phyloP scores from a whole-genome alignment of 495 filamentous ascomycete species.

The Talaromyces ruber region DNA sequence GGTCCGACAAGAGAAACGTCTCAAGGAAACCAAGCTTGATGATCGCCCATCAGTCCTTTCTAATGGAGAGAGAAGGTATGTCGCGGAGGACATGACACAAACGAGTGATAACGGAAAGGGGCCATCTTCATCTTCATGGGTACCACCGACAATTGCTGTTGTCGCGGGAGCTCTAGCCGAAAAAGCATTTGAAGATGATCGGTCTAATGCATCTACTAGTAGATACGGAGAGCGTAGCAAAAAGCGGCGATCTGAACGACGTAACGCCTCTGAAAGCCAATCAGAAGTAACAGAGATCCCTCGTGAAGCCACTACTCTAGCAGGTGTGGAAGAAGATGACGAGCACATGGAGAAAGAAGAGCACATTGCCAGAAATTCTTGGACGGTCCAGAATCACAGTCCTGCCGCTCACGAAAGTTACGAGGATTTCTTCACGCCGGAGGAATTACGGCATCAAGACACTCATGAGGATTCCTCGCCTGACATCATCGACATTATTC shows the following conservation, averaged over 20 bases:
- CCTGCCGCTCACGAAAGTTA: constrained; percentile 29
- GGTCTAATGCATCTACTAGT: constrained; percentile 20
- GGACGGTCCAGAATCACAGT: constrained; percentile 14
- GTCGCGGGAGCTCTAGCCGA: constrained; percentile 30
- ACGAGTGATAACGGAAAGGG: constrained; percentile 6
- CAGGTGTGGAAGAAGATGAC: constrained; percentile 9
- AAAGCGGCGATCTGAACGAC: constrained; percentile 31
- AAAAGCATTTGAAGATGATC: constrained; percentile 29
- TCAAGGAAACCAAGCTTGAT: background rate
- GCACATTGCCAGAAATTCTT: constrained; percentile 13
- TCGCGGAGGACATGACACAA: background rate
- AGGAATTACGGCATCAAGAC: constrained; percentile 18
- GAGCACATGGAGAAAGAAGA: constrained; percentile 10
- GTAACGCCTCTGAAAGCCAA: constrained; percentile 14
- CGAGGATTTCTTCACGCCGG: constrained; percentile 33
- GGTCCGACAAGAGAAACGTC: background rate
- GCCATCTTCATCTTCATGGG: constrained; percentile 29
- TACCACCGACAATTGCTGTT: constrained; percentile 34
- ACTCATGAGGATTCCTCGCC: constrained; percentile 9
- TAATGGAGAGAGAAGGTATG: background rate
- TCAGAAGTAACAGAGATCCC: constrained; percentile 15
- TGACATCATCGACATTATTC: constrained; percentile 24
- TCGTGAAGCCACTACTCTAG: constrained; percentile 8
- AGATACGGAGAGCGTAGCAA: constrained; percentile 24
- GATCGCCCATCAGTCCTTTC: background rate